Evolutionary conservation across 2,329 filamentous ascomycete genomes (phyloP).

Genomic region (Macrophomina tecta): DNA sequence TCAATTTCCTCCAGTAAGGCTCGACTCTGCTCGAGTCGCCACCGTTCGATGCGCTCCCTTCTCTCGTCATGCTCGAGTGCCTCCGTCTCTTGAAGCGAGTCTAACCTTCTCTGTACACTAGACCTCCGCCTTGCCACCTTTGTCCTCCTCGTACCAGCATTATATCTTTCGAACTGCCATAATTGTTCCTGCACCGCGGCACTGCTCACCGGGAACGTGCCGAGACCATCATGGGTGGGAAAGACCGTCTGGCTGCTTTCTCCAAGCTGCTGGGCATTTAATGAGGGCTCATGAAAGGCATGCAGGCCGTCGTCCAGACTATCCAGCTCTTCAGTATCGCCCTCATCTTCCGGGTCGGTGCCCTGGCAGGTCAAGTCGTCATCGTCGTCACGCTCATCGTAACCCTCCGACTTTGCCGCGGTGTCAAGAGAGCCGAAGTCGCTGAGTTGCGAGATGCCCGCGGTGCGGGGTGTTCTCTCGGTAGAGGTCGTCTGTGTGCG

Average conservation of each 20-base stretch:
- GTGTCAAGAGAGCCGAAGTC: slow-evolving; percentile 81
- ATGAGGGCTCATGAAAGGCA: slow-evolving; percentile 73
- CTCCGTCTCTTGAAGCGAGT: slow-evolving; percentile 59
- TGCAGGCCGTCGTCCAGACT: slow-evolving; percentile 91
- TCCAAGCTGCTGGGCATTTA: slow-evolving; percentile 48
- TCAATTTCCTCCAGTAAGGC: slow-evolving; percentile 88
- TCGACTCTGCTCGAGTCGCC: slow-evolving; percentile 89
- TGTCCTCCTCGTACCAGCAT: slow-evolving; percentile 67
- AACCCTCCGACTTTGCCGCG: slow-evolving; percentile 63
- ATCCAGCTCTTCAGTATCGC: slow-evolving; percentile 78
- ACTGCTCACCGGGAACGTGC: slow-evolving; percentile 75
- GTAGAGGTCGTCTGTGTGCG: slow-evolving; percentile 71
- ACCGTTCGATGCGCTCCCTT: slow-evolving; percentile 84
- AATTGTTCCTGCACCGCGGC: slow-evolving; percentile 74
- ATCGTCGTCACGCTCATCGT: slow-evolving; percentile 56
- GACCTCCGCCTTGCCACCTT: slow-evolving; percentile 58
- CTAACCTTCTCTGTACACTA: slow-evolving; percentile 63
- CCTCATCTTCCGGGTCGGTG: slow-evolving; percentile 59
- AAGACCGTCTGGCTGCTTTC: slow-evolving; percentile 72
- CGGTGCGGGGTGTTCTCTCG: slow-evolving; percentile 67
- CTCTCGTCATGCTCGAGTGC: slow-evolving; percentile 71
- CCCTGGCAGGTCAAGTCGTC: slow-evolving; percentile 50
- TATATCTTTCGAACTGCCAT: slow-evolving; percentile 87
- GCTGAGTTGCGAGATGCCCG: slow-evolving; percentile 75
- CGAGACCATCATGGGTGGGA: slow-evolving; percentile 91